Evolutionary conservation across 1,284 basidiomycete genomes (phyloP), one percentile per base, ranked within the genome.

Genomic region (Ceratobasidium sp.): DNA sequence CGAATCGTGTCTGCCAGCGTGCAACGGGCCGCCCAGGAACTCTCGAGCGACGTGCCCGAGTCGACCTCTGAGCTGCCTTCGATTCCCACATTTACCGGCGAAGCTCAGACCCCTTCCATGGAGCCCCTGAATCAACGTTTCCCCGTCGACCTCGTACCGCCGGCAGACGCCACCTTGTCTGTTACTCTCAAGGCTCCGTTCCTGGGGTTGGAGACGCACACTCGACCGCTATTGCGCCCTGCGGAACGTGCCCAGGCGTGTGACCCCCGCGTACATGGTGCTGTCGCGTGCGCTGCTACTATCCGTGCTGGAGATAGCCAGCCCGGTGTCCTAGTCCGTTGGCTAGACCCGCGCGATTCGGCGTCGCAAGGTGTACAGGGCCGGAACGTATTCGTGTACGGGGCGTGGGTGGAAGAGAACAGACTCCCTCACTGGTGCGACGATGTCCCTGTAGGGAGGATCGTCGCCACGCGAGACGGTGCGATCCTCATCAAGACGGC

Each of bases 271-370:
- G 72, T 78, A 7, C 83, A 87, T 73, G 84, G 84, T 6, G 86
- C 87, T 5, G 83, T 84, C 44, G 83, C 85, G 28, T 81, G 86
- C 61, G 80, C 83, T 0, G 83, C 85, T 20, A 83, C 86, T 69
- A 82, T 87, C 72, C 82, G 84, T 78, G 84, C 85, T 53, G 84
- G 84, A 60, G 87, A 88, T 80, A 86, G 85, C 58, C 87, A 88
- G 79, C 87, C 87, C 1, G 87, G 87, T 2, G 84, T 86, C 10
- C 85, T 86, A 56, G 81, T 86, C 20, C 80, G 82, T 49, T 82
- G 85, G 33, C 81, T 85, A n/a, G 82, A 82, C 42, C 79, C 81
- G 64, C 53, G 77, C 44, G 72, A 75, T 44, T 64, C 72, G 26
- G 13, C 72, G 1, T 9, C 60, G 3, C 64, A 67, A 40, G 64